phyloP scores from a whole-genome alignment of 441 rosid species.

The Populus hybrid region DNA sequence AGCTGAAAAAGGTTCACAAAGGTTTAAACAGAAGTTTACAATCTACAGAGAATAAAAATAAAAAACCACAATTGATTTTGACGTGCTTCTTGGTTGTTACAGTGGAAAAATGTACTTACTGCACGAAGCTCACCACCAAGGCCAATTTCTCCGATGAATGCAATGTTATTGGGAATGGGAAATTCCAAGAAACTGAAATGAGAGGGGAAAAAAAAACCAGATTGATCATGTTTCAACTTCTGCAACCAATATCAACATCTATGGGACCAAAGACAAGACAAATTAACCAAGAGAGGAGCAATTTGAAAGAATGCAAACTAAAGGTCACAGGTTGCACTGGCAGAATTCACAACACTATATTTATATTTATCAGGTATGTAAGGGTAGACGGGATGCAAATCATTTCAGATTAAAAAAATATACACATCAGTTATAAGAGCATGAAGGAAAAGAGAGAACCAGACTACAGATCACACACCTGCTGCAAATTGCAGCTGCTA shows the following conservation, averaged over 20 bases:
- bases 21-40: neutral
- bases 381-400: neutral
- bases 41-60: neutral
- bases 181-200: slow-evolving; percentile 76
- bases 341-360: neutral
- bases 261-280: neutral
- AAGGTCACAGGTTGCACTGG: neutral
- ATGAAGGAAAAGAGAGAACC: neutral
- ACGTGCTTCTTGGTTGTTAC: neutral
- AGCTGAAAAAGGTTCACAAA: neutral
- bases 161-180: slow-evolving; percentile 74
- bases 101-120: slow-evolving; percentile 37
- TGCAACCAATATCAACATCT: neutral
- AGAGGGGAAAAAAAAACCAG: neutral
- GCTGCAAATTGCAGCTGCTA: slow-evolving; percentile 96
- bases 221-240: neutral
- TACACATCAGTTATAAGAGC: neutral
- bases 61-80: neutral
- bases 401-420: neutral
- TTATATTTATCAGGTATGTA: neutral
- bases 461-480: slow-evolving; percentile 36
- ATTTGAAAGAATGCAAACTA: neutral
- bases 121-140: slow-evolving; percentile 76
- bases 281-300: neutral
- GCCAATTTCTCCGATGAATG: slow-evolving; percentile 86